Evolutionary conservation across 1,284 basidiomycete species (phyloP).

Genomic region (Ceratobasidium sp.): DNA sequence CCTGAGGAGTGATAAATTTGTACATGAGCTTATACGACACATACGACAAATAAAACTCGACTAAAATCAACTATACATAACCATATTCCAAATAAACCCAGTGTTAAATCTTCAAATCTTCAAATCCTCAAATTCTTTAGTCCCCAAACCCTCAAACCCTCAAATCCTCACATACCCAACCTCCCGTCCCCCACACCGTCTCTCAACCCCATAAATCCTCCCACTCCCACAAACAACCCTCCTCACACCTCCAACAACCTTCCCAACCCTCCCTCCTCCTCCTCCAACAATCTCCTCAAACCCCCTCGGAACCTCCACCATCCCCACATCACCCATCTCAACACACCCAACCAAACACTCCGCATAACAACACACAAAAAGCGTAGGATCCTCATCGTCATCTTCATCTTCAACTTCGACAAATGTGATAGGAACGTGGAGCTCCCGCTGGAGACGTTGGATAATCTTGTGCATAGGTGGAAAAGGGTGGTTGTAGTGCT

Average conservation of each 20-base stretch:
- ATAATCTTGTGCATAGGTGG: slow-evolving; percentile 10
- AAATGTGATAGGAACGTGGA: slow-evolving; percentile 18
- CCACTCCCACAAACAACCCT: slow-evolving; percentile 31
- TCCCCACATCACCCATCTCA: neutral
- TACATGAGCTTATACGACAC: too few species aligned
- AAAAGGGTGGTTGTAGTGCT: slow-evolving; percentile 27
- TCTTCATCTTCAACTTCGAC: slow-evolving; percentile 40
- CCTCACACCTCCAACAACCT: too few species aligned
- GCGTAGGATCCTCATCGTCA: slow-evolving; percentile 26
- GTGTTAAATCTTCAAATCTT: too few species aligned
- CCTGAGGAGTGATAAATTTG: too few species aligned
- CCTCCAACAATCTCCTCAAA: slow-evolving; percentile 18
- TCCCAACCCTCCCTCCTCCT: slow-evolving; percentile 2
- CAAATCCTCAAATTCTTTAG: too few species aligned
- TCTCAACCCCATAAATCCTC: slow-evolving; percentile 19
- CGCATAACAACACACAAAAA: slow-evolving; percentile 35
- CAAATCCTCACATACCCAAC: neutral
- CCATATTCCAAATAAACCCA: too few species aligned
- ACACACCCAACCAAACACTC: neutral
- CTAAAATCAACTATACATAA: too few species aligned
- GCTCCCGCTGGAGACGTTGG: slow-evolving; percentile 14
- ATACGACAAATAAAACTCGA: too few species aligned
- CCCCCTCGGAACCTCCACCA: slow-evolving; percentile 11
- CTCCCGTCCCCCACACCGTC: neutral
- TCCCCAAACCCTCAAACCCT: too few species aligned